Evolutionary conservation across 1,139 yeast genomes (phyloP).

Genomic region (Spathaspora sp.): DNA sequence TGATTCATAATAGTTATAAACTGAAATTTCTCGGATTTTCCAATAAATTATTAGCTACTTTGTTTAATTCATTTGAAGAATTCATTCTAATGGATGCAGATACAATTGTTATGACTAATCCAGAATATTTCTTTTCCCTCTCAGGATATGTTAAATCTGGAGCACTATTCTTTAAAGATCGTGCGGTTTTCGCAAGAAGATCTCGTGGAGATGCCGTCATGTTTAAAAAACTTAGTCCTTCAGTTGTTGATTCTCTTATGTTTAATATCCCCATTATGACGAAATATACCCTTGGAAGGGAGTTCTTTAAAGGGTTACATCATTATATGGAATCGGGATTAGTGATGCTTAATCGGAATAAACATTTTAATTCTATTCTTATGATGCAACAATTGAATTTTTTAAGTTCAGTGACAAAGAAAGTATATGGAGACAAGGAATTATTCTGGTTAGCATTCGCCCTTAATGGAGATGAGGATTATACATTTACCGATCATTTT

Average conservation of each 20-base stretch:
- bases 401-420: constrained; percentile 19
- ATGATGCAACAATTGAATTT: constrained; percentile 30
- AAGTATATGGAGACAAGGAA: constrained; percentile 35
- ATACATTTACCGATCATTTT: constrained; percentile 22
- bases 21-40: constrained; percentile 25
- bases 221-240: constrained; percentile 29
- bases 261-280: constrained; percentile 31
- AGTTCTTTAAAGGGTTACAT: constrained; percentile 28
- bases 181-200: constrained; percentile 10
- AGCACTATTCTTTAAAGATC: constrained; percentile 30
- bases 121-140: constrained; percentile 26
- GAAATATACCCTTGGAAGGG: constrained; percentile 18
- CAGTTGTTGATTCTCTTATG: constrained; percentile 24
- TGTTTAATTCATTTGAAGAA: constrained; percentile 34
- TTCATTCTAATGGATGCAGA: constrained; percentile 33
- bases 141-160: constrained; percentile 23
- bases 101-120: constrained; percentile 27
- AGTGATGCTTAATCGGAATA: constrained; percentile 23
- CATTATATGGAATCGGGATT: constrained; percentile 34
- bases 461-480: constrained; percentile 30
- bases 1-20: constrained; percentile 23
- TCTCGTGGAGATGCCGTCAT: constrained; percentile 18
- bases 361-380: constrained; percentile 27
- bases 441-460: constrained; percentile 32
- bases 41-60: constrained; percentile 31